A percentile compares a stretch with the other conserved stretches of the same genome.
These are phyloP conservation scores for Hymenoscyphus albidus DNA, from an alignment of 2,329 filamentous ascomycete species.

Conservation along the genomic window DNA sequence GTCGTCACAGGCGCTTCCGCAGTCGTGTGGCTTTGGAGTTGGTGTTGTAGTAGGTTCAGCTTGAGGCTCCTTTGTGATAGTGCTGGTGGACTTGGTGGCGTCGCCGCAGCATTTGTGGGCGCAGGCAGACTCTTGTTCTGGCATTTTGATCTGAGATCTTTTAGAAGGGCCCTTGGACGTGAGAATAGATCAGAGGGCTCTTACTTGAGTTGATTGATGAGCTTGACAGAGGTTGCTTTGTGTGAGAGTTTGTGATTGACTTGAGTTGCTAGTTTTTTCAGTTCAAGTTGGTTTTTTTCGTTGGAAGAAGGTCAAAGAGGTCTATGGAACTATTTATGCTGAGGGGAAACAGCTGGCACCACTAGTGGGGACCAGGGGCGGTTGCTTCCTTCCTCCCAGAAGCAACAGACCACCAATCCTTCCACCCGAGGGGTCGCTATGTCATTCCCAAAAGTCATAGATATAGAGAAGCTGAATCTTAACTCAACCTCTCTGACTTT, in stretches of 20 bases:
- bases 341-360: too few species aligned
- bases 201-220: neutral
- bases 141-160: neutral
- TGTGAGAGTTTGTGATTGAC: neutral
- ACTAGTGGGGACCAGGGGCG: too few species aligned
- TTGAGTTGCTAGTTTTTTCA: neutral
- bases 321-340: too few species aligned
- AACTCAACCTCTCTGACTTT: too few species aligned
- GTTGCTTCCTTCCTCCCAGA: too few species aligned
- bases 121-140: neutral
- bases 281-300: neutral
- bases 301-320: neutral
- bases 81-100: neutral
- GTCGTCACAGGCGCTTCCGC: neutral
- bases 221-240: neutral
- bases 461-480: too few species aligned
- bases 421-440: too few species aligned
- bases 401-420: too few species aligned
- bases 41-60: neutral
- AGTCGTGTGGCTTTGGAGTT: neutral
- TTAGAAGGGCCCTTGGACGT: neutral
- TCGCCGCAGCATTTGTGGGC: neutral
- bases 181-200: neutral
- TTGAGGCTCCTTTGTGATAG: neutral
- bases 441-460: too few species aligned